Evolutionary conservation across 1,284 basidiomycete species (phyloP), one percentile per base, ranked within the genome.

Genomic region (Sporisorium graminicola): DNA sequence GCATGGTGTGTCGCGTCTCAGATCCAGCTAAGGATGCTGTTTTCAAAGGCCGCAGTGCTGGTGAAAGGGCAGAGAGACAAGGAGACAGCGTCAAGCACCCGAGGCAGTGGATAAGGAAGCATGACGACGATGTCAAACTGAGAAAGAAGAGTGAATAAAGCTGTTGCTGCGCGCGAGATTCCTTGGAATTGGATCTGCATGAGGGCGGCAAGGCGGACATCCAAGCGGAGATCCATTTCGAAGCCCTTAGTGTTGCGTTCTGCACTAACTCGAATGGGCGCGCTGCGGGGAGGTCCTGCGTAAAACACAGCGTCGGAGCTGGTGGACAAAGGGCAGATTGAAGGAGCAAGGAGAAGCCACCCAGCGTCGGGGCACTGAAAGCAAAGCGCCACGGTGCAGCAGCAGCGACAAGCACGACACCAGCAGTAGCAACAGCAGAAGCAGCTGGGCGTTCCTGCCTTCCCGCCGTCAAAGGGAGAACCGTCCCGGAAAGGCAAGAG

Each of bases 201-300:
- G 47, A 49, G 47, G 55, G 65, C 65, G 65, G 65, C 58, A 56
- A 62, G 59, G 59, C 65, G 65, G 65, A 52, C 44, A 49, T 54
- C 16, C 29, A 56, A 46, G 43, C 54, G 54, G 54, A 56, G 43
- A 44, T 33, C 8, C 43, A 22, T 10, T 18, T 18, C n/a, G n/a
- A 3, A n/a, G 20, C 18, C 22, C 24, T 42, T 55, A 26, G 53
- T 7, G 52, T 26, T 7, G 53, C 14, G 52, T 26, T 7, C 24
- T 26, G 47, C 37, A 40, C 37, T 18, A 16, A 18, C 37, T 40
- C 5, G 3, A 35, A n/a, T n/a, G n/a, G n/a, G 6, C 14, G 18
- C 20, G n/a, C 27, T 27, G 42, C 13, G 54, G 27, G 40, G 27
- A 27, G 40, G 10, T 33, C 6, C 18, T 12, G 31, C 8, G 50